Evolutionary conservation across 805 yeast genomes (phyloP).

Genomic region (Candida ascalaphidarum): DNA sequence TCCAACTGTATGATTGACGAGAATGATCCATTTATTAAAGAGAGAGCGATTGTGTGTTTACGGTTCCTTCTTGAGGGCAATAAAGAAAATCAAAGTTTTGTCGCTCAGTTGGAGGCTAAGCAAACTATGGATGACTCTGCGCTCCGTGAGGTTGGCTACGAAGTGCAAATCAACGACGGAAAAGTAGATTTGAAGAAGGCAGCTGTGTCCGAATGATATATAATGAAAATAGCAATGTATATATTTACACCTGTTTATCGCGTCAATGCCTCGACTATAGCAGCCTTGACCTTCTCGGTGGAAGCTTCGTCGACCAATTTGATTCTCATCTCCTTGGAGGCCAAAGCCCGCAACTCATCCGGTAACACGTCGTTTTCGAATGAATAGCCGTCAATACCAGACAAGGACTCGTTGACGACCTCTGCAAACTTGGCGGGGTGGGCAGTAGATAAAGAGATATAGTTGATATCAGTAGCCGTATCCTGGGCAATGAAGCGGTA

Average conservation of each 20-base stretch:
- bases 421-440: constrained; percentile 98
- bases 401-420: constrained; percentile 80
- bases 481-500: constrained; percentile 49
- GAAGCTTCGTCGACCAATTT: constrained; percentile 64
- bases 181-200: constrained; percentile 45
- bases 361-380: constrained; percentile 89
- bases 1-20: constrained; percentile 82
- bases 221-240: not conserved
- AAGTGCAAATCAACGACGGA: constrained; percentile 66
- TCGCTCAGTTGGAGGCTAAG: constrained; percentile 69
- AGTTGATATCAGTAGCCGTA: constrained; percentile 29
- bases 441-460: constrained; percentile 87
- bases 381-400: constrained; percentile 59
- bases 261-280: constrained; percentile 62
- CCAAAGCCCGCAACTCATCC: constrained; percentile 68
- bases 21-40: constrained; percentile 83
- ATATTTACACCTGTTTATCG: constrained; percentile 6
- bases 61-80: constrained; percentile 61
- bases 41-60: constrained; percentile 73
- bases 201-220: not conserved
- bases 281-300: constrained; percentile 62
- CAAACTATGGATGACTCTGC: constrained; percentile 51
- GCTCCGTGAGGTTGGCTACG: constrained; percentile 64
- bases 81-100: constrained; percentile 63
- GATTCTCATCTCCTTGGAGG: constrained; percentile 66